Evolutionary conservation across 805 yeast species (phyloP), one percentile per base, ranked within the genome.

Genomic region (Candida sithepensis): DNA sequence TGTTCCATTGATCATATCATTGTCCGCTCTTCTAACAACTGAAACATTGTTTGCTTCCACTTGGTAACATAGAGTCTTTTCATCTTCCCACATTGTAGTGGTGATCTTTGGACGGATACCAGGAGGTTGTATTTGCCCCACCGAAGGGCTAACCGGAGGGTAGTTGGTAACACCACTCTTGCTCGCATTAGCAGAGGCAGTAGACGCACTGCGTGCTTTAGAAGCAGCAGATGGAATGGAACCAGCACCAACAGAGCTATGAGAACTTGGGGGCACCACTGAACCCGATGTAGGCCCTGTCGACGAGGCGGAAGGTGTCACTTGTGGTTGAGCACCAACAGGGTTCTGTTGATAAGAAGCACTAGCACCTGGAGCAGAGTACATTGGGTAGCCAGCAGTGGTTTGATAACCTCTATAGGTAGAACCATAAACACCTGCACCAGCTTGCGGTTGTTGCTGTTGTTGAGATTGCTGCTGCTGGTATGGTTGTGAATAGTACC

Each of bases 11-110:
- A 82, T 81, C 81, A 81, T 80, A 63, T 82, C 80, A 58, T 81
- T 82, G 58, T 82, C 87, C 28, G 84, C 85, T 53, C 87, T 69
- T 56, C 87, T 68, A 24, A 81, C 84, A 23, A 82, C 85, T 3
- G 79, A 69, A 37, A 82, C 82, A 44, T 81, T 81, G 57, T 81
- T 79, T 45, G 84, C 81, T 51, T 81, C 86, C 36, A 82, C 86
- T 61, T 82, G 87, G 61, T 81, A 82, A 57, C 87, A 82, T 41
- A 81, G 66, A 2, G 86, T 81, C 52, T 78, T 78, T 55, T 82
- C 86, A 58, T 81, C 86, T 63, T 81, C 86, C 87, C 87, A 82
- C 79, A 79, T 79, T 14, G 85, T 81, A 34, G 85, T 81, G 39
- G 85, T 80, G 47, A 81, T 79, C 52, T 82, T 69, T 8, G 85